Evolutionary conservation across 78 protist species (phyloP).

Genomic region (Monocercomonoides exilis): DNA sequence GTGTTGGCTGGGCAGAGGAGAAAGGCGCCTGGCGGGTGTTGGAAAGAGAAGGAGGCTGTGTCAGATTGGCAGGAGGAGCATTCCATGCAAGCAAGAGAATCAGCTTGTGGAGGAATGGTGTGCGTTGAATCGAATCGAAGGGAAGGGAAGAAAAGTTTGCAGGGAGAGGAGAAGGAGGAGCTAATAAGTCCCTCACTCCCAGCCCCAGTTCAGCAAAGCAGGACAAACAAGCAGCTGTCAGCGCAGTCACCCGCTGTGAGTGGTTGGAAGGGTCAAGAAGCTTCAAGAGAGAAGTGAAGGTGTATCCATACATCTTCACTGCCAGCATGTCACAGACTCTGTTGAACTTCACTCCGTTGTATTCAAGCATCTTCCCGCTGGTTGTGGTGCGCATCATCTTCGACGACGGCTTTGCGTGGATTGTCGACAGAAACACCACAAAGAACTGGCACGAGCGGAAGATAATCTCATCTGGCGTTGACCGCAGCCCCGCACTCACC

Average conservation of each 20-base stretch:
- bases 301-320: not conserved
- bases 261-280: not conserved
- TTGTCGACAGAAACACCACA: not conserved
- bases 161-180: no score
- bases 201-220: not conserved
- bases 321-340: not conserved
- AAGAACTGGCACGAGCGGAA: not conserved
- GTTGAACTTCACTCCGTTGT: not conserved
- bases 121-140: no score
- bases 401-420: no score
- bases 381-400: no score
- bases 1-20: no score
- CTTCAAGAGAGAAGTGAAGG: not conserved
- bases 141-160: no score
- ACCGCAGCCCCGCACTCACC: not conserved
- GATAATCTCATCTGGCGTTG: not conserved
- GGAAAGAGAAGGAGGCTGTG: no score
- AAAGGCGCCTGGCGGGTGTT: no score
- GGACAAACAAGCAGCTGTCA: not conserved
- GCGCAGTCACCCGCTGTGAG: not conserved
- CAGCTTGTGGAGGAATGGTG: no score
- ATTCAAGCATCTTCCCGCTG: no score
- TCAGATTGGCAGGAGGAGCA: no score
- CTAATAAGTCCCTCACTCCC: not conserved
- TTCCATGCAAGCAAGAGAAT: no score